Base-by-base conservation (phyloP, 306 rosid species). In the Gillenia trifoliata region DNA sequence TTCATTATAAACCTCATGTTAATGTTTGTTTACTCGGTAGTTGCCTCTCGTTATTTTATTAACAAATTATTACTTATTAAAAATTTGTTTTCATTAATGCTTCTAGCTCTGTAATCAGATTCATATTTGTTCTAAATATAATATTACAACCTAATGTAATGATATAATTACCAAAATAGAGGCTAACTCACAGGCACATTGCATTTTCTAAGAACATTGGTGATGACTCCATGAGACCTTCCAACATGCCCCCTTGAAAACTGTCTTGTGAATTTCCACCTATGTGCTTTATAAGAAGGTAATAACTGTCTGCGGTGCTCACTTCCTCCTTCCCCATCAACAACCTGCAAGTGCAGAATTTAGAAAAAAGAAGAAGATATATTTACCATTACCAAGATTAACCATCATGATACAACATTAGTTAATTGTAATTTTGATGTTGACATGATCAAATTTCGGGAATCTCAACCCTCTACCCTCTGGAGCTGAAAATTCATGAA, bases 251-350 rank as follows among this genome's bases (percentile, higher is more conserved):
- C 91, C 41, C 63, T 78, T 8, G 90, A 80, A 83, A 47, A 71
- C 57, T 85, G 84, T 71, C 76, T 80, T 7, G 31, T 73, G 81
- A 85, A 86, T n/a, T 87, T 88, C 75, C 4, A 81, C 82, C 97
- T 84, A 16, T 86, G 93, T 11, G 96, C 90, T 81, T 93, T 93
- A 78, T 93, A 93, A 17, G 97, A 91, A 74, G 97, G 96, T 70
- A 93, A 77, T 70, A 93, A 74, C 43, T 76, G 86, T 84, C 94
- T 79, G 17, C 97, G 88, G 81, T 76, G 74, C 73, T 93, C 96
- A 68, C 86, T 83, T 52, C 96, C 98, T 38, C 89, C 59, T 75
- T 91, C 97, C 63, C 97, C 96, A 77, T 93, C 97, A 78, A 91
- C 17, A 73, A 93, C 98, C 91, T 91, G 88, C 71, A 34, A 67